These are phyloP conservation scores for Lepiota brunneoincarnata DNA, from an alignment of 768 basidiomycete genomes.

Conservation along the genomic window DNA sequence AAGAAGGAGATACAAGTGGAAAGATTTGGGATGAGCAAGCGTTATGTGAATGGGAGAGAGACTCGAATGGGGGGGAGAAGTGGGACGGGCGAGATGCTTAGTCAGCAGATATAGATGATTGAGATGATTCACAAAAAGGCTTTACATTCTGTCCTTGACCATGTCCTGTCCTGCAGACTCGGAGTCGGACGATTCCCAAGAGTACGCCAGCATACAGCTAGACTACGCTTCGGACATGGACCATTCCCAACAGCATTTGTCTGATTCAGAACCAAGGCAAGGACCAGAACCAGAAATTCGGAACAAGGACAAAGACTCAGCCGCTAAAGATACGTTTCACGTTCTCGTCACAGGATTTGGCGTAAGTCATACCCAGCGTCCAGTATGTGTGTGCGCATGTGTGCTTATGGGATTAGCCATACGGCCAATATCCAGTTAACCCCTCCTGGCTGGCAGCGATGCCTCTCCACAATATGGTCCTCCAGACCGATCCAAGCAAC, in stretches of 20 bases:
- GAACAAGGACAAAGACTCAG: not conserved
- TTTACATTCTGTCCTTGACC: not conserved
- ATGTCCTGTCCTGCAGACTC: constrained; percentile 4
- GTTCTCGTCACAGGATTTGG: constrained; percentile 38
- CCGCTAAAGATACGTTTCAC: constrained; percentile 19
- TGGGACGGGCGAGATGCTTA: constrained; percentile 11
- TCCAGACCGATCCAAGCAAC: constrained; percentile 37
- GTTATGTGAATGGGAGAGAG: constrained; percentile 53
- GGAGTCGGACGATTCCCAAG: constrained; percentile 9
- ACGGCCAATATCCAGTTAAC: constrained; percentile 52
- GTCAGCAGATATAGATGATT: not conserved
- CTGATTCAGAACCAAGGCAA: not conserved
- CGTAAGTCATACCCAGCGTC: constrained; percentile 23
- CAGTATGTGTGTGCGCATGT: constrained; percentile 14
- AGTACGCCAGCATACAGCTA: constrained; percentile 2
- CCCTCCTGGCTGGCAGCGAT: constrained; percentile 74
- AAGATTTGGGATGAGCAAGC: constrained; percentile 64
- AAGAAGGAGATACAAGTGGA: constrained; percentile 36
- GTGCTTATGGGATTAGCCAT: constrained; percentile 40
- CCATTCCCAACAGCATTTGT: not conserved
- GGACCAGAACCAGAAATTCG: not conserved
- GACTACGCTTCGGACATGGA: not conserved
- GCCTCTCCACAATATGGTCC: constrained; percentile 54
- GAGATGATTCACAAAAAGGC: too few species aligned
- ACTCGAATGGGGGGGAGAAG: constrained; percentile 17